Evolutionary conservation across 768 basidiomycete species (phyloP).

Genomic region (Lactarius trivialis): DNA sequence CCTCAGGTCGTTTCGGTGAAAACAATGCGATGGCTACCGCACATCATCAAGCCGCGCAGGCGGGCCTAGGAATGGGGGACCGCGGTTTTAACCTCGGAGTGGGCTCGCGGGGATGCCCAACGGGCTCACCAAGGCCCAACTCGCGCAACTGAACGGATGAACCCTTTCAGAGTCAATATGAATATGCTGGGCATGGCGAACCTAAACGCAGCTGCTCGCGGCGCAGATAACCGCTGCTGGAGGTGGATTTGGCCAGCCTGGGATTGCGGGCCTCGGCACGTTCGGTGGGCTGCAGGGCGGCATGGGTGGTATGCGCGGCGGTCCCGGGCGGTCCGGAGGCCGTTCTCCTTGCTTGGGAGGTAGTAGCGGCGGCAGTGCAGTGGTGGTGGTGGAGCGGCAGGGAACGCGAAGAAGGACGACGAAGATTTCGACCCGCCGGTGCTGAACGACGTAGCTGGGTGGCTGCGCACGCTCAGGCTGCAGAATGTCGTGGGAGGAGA

Average conservation of each 20-base stretch:
- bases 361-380: too few relatives aligned
- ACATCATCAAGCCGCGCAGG: conserved; percentile 33
- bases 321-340: too few relatives aligned
- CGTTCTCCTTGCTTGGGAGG: too few relatives aligned
- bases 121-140: conserved; percentile 29
- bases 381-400: too few relatives aligned
- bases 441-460: too few relatives aligned
- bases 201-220: conserved; percentile 72
- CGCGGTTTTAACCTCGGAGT: conserved; percentile 42
- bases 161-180: conserved; percentile 54
- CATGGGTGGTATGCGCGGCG: too few relatives aligned
- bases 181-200: conserved; percentile 51
- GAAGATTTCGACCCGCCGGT: too few relatives aligned
- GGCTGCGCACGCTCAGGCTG: too few relatives aligned
- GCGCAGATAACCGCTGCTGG: too few relatives aligned
- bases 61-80: conserved; percentile 36
- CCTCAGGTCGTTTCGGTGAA: too few relatives aligned
- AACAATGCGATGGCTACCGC: conserved; percentile 24
- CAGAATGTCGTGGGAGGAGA: too few relatives aligned
- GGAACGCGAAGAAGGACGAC: too few relatives aligned
- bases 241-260: conserved; percentile 54
- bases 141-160: conserved; percentile 44
- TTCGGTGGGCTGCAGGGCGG: conserved; percentile 28
- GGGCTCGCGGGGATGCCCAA: conserved; percentile 43
- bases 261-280: conserved; percentile 25